Percentiles rank a stretch among this genome's conserved stretches.
These are phyloP conservation scores for Perkinsela sp. DNA, from an alignment of 208 protist genomes.

Conservation along the genomic window DNA sequence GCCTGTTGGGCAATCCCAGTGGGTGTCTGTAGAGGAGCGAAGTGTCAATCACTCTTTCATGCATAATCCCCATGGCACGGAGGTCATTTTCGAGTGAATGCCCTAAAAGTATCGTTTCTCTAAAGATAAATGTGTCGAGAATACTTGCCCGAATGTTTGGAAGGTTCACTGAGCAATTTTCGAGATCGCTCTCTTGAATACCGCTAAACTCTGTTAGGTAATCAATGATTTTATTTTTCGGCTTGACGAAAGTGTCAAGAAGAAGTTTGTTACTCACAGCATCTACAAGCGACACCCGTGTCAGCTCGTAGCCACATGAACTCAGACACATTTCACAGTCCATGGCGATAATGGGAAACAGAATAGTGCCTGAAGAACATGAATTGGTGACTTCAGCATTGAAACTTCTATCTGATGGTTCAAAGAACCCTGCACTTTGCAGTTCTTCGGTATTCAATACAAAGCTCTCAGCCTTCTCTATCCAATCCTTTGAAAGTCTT, in stretches of 20 bases:
- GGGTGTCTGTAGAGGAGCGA: background rate
- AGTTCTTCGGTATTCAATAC: too few relatives aligned
- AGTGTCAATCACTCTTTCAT: background rate
- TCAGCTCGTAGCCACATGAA: background rate
- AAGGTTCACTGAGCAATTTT: background rate
- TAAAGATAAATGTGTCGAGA: background rate
- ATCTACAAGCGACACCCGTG: background rate
- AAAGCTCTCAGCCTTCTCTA: too few relatives aligned
- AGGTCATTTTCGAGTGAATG: background rate
- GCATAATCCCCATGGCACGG: background rate
- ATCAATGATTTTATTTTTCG: background rate
- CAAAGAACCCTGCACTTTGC: too few relatives aligned
- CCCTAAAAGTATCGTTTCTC: background rate
- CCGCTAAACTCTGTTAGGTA: background rate
- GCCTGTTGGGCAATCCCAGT: background rate
- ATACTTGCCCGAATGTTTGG: background rate
- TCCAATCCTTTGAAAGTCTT: too few relatives aligned
- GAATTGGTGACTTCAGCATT: too few relatives aligned
- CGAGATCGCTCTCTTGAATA: background rate
- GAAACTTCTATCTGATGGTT: too few relatives aligned
- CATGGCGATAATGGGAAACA: background rate
- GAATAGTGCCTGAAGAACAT: too few relatives aligned
- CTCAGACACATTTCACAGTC: background rate
- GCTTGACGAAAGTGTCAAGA: background rate
- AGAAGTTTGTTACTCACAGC: background rate